Evolutionary conservation across 257 asterid species (phyloP).

Genomic region (Pogostemon cablin): DNA sequence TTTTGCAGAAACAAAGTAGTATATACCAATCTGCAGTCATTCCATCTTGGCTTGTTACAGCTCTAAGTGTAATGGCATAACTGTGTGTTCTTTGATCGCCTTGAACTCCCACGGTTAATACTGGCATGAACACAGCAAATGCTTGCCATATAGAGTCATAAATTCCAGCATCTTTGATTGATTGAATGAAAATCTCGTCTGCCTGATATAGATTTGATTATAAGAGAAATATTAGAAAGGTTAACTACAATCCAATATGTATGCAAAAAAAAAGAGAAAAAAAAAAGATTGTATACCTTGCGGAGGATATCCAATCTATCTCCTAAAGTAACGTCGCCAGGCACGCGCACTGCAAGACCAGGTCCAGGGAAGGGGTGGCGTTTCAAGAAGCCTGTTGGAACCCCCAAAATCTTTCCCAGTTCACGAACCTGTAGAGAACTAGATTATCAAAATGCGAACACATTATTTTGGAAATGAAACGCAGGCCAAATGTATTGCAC

Average conservation of each 20-base stretch:
- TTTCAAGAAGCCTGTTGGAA: constrained; percentile 67
- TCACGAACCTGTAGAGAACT: constrained; percentile 72
- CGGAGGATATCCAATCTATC: constrained; percentile 82
- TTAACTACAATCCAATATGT: constrained; percentile 7
- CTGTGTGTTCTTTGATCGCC: constrained; percentile 98
- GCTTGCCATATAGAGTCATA: constrained; percentile 98
- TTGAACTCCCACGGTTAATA: constrained; percentile 93
- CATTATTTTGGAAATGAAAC: constrained; percentile 9
- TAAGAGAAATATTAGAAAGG: not conserved
- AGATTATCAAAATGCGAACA: not conserved
- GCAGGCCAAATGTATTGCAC: not conserved
- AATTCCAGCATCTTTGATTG: constrained; percentile 88
- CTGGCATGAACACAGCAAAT: constrained; percentile 93
- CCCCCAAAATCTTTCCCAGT: constrained; percentile 77
- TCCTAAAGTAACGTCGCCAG: constrained; percentile 89
- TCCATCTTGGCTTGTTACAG: constrained; percentile 99
- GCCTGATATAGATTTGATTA: constrained; percentile 51
- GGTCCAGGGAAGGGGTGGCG: constrained; percentile 99
- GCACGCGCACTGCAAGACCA: constrained; percentile 88
- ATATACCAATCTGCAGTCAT: constrained; percentile 98
- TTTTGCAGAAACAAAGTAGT: not conserved
- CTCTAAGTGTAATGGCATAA: constrained; percentile 86
- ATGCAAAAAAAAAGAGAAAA: not conserved
- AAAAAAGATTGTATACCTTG: constrained; percentile 48
- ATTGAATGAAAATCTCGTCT: constrained; percentile 92